phyloP scores from a whole-genome alignment of 768 basidiomycete species.

The Dioszegia crocea region DNA sequence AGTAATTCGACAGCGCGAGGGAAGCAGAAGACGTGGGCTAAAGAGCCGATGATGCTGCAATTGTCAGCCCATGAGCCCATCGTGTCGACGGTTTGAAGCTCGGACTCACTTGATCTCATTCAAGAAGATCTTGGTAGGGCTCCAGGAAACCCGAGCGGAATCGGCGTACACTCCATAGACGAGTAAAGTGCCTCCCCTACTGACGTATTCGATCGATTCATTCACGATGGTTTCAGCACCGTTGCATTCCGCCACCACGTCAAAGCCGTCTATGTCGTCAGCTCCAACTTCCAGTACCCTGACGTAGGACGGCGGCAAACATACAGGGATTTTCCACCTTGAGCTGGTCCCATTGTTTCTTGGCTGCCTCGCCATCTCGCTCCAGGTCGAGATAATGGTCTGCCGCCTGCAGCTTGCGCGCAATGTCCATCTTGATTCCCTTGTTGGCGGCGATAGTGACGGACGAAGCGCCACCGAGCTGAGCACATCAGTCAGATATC shows the following conservation, averaged over 20 bases:
- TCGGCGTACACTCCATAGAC: conserved; percentile 87
- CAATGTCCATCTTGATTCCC: conserved; percentile 77
- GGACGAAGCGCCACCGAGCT: conserved; percentile 70
- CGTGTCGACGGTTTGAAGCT: too few species aligned
- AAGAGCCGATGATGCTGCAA: conserved; percentile 72
- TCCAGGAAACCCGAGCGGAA: conserved; percentile 77
- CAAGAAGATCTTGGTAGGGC: conserved; percentile 72
- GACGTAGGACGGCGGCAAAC: too few species aligned
- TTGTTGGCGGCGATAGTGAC: conserved; percentile 80
- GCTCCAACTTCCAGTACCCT: too few species aligned
- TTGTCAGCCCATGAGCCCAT: background rate
- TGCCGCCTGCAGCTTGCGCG: conserved; percentile 68
- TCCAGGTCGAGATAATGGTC: conserved; percentile 78
- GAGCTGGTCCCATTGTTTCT: conserved; percentile 72
- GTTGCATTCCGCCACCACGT: conserved; percentile 75
- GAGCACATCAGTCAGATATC: background rate
- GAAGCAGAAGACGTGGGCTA: conserved; percentile 85
- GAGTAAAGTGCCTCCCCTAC: conserved; percentile 53
- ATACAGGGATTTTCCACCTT: conserved; percentile 68
- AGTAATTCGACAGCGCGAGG: conserved; percentile 84
- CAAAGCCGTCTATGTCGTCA: conserved; percentile 63
- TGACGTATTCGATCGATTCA: conserved; percentile 81
- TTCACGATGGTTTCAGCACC: conserved; percentile 81
- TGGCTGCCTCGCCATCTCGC: conserved; percentile 64
- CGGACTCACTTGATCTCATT: conserved; percentile 64